phyloP scores from a whole-genome alignment of 2,329 filamentous ascomycete species.

The Blastomyces parvus region DNA sequence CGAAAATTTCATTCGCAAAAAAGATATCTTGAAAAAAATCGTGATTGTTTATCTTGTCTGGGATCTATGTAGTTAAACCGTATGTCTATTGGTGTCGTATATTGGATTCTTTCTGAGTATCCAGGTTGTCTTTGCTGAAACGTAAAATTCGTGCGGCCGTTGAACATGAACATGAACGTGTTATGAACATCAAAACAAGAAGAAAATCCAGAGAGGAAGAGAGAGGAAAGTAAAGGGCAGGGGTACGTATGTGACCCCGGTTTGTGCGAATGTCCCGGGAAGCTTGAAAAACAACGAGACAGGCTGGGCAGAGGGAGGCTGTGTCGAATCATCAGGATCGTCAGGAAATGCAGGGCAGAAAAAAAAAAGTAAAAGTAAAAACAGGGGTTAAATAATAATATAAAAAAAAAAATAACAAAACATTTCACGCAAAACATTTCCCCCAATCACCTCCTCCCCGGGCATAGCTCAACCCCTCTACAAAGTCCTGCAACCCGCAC shows the following conservation, averaged over 20 bases:
- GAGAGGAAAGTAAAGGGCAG: neutral
- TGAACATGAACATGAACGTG: neutral
- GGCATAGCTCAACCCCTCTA: slow-evolving; percentile 67
- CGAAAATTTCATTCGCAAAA: no score
- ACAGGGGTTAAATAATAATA: neutral
- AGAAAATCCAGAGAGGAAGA: neutral
- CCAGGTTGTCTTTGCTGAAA: neutral
- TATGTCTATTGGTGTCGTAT: neutral
- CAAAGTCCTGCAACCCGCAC: slow-evolving; percentile 60
- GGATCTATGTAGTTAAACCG: no score
- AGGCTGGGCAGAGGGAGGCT: neutral
- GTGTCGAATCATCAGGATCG: no score
- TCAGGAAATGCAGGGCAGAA: no score
- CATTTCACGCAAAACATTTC: slow-evolving; percentile 42
- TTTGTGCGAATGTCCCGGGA: neutral
- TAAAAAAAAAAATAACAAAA: neutral
- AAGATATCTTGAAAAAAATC: no score
- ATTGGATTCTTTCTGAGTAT: neutral
- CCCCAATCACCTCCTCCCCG: slow-evolving; percentile 63
- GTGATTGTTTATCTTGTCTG: no score
- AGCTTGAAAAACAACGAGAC: neutral
- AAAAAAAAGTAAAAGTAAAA: neutral
- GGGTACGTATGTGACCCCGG: no score
- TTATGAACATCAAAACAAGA: neutral
- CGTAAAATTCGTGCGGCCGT: neutral